A percentile compares a stretch with the other conserved stretches of the same genome.
Evolutionary conservation across 306 rosid genomes (phyloP).

Genomic region (Carpinus fangiana): DNA sequence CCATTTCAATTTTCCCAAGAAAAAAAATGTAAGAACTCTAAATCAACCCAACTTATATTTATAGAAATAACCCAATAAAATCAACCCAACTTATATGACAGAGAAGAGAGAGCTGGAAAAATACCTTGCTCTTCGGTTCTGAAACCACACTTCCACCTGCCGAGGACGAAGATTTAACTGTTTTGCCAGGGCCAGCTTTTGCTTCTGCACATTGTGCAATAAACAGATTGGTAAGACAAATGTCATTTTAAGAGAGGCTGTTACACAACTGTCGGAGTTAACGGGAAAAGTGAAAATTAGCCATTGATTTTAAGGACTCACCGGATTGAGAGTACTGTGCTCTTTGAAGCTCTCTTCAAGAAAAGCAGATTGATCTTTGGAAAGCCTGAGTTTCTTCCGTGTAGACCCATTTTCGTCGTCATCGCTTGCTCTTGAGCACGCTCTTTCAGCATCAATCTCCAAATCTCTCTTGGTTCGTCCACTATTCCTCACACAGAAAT

Average conservation of each 20-base stretch:
- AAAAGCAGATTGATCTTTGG: constrained; percentile 85
- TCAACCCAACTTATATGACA: too few species aligned
- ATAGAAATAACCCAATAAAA: not conserved
- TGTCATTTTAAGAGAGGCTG: too few species aligned
- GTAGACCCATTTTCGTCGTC: constrained; percentile 84
- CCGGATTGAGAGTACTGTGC: constrained; percentile 91
- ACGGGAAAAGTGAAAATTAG: not conserved
- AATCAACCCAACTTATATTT: too few species aligned
- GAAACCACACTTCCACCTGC: constrained; percentile 99
- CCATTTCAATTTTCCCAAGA: not conserved
- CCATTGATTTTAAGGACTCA: constrained; percentile 31
- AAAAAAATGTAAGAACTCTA: not conserved
- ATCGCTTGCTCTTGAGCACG: constrained; percentile 69
- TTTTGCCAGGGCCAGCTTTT: constrained; percentile 78
- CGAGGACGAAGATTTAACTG: constrained; percentile 91
- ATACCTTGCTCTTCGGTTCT: constrained; percentile 98
- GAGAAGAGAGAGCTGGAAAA: too few species aligned
- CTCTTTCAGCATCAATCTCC: constrained; percentile 55
- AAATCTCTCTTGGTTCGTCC: constrained; percentile 54
- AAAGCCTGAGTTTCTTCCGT: constrained; percentile 86
- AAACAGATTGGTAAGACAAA: not conserved
- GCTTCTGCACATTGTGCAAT: constrained; percentile 53
- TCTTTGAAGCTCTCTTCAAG: constrained; percentile 95
- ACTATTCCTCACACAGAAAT: constrained; percentile 46
- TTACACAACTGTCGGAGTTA: too few species aligned